These are phyloP conservation scores for Hypoxylon sp. DNA, from an alignment of 2,329 filamentous ascomycete species.

Conservation along the genomic window DNA sequence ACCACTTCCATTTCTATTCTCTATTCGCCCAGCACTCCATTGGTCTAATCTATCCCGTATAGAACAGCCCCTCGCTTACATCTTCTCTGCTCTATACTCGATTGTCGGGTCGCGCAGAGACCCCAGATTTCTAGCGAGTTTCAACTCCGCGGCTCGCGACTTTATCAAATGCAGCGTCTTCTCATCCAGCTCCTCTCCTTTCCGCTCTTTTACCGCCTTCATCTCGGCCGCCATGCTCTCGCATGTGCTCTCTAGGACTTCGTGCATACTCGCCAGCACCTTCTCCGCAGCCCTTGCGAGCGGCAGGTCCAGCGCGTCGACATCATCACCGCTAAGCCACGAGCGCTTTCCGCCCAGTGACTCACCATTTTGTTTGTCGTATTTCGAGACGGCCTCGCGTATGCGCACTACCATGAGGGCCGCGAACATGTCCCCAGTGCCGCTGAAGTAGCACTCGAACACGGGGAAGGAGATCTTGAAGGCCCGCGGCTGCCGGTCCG, in stretches of 20 bases:
- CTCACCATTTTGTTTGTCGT: slow-evolving; percentile 16
- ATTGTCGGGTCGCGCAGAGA: slow-evolving; percentile 76
- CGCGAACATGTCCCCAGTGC: slow-evolving; percentile 98
- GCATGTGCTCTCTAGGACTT: slow-evolving; percentile 78
- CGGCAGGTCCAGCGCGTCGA: slow-evolving; percentile 78
- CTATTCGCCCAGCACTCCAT: background rate
- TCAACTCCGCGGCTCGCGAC: slow-evolving; percentile 90
- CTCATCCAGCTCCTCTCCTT: slow-evolving; percentile 60
- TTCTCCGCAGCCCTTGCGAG: slow-evolving; percentile 86
- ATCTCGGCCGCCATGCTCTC: slow-evolving; percentile 70
- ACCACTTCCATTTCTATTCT: background rate
- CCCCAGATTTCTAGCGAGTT: slow-evolving; percentile 80
- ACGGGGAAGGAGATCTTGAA: slow-evolving; percentile 90
- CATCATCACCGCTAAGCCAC: slow-evolving; percentile 83
- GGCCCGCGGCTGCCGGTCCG: slow-evolving; percentile 76
- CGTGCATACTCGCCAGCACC: slow-evolving; percentile 93
- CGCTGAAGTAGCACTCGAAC: slow-evolving; percentile 94
- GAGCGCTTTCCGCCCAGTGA: slow-evolving; percentile 66
- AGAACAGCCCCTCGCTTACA: slow-evolving; percentile 52
- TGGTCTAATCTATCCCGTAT: background rate
- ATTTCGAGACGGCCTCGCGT: slow-evolving; percentile 78
- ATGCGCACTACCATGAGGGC: slow-evolving; percentile 89
- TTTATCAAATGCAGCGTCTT: slow-evolving; percentile 75
- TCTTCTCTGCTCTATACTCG: slow-evolving; percentile 70
- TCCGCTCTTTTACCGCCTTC: slow-evolving; percentile 58